Evolutionary conservation across 2,329 filamentous ascomycete genomes (phyloP).

Genomic region (Triangularia verruculosa): DNA sequence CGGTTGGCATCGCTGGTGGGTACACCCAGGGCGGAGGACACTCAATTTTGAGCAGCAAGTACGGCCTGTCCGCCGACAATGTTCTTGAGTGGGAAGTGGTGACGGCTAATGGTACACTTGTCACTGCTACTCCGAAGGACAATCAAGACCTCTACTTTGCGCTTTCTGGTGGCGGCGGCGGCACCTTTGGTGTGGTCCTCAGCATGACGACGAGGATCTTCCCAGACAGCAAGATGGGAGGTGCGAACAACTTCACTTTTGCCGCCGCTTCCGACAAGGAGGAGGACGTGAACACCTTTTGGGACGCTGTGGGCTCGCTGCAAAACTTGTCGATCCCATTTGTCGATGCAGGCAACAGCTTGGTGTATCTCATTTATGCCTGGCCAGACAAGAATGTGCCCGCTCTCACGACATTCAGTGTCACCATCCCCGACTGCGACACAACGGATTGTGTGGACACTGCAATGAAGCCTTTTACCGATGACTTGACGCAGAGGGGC

Average conservation of each 20-base stretch:
- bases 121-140: constrained; percentile 39
- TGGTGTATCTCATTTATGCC: not conserved
- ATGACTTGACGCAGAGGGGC: not conserved
- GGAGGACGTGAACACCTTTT: not conserved
- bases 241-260: not conserved
- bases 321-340: not conserved
- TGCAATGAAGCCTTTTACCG: not conserved
- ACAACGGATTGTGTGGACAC: not conserved
- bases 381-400: not conserved
- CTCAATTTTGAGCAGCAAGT: constrained; percentile 41
- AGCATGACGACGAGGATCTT: constrained; percentile 8
- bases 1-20: constrained; percentile 52
- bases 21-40: constrained; percentile 57
- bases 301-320: not conserved
- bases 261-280: not conserved
- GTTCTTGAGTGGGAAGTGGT: constrained; percentile 50
- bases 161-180: constrained; percentile 15
- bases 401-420: not conserved
- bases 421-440: not conserved
- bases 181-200: constrained; percentile 13
- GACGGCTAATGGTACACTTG: constrained; percentile 24
- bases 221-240: constrained; percentile 6
- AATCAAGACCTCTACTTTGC: constrained; percentile 30
- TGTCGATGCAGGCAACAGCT: not conserved
- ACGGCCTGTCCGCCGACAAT: constrained; percentile 53